Evolutionary conservation across 306 rosid genomes (phyloP), one percentile per base, ranked within the genome.

Genomic region (Prunus kanzakura): DNA sequence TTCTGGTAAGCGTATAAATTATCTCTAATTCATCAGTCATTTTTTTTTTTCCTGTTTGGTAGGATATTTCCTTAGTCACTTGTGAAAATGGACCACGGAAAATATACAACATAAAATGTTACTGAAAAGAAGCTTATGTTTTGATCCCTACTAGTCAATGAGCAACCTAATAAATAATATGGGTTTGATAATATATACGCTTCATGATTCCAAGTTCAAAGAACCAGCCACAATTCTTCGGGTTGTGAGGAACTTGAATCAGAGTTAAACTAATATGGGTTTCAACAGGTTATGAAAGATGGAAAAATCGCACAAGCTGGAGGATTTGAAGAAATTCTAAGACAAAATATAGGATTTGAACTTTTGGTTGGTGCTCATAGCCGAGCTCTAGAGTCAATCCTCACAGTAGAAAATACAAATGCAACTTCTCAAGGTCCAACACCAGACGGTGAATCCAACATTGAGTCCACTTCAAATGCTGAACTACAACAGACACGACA

Each of bases 331-430:
- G 90, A 95, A 69, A 96, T 95, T 69, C 63, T 95, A 75, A 77
- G 86, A 86, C 92, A 95, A 84, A 89, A 90, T 23, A 89, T 88
- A 81, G 97, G 97, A 71, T 95, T 95, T 86, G 97, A 95, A 67
- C 62, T 83, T 78, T 81, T 95, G 80, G 98, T 95, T 45, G 97
- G 98, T 35, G 98, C 98, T 61, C 98, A 95, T 82, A 88, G 91
- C 80, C 84, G 88, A 83, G 98, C 98, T 69, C 82, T 95, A 51
- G 93, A 90, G 56, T 90, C 96, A 29, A 85, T 95, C 84, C 77
- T 90, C 30, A 76, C 72, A 54, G 90, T 84, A 72, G 92, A 89
- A 84, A 92, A 88, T 56, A 81, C 91, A 62, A 88, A 87, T 67
- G 80, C 80, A 83, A 67, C 79, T 81, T 30, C 83, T 27, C 68